Percentiles rank a stretch among this genome's conserved stretches.
phyloP scores from a whole-genome alignment of 192 early-diverging fungal genomes.

The Entrophospora sp. region DNA sequence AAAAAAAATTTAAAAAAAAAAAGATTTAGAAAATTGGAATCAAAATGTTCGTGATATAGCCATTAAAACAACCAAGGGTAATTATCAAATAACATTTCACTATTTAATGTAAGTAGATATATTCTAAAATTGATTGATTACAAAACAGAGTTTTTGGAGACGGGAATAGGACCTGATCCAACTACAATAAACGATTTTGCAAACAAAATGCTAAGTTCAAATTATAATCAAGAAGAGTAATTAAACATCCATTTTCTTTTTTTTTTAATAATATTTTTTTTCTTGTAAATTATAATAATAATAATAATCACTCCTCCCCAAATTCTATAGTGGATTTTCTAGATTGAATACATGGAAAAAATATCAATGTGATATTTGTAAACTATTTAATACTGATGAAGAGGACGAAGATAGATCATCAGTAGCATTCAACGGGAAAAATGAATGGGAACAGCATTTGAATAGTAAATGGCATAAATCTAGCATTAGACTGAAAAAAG shows the following conservation, averaged over 20 bases:
- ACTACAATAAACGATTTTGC: constrained; percentile 21
- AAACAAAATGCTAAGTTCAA: constrained; percentile 27
- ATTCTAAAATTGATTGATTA: too few relatives aligned
- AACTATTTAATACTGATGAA: constrained; percentile 25
- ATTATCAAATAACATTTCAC: neutral
- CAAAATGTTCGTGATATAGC: constrained; percentile 44
- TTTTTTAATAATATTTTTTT: constrained; percentile 24
- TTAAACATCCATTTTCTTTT: neutral
- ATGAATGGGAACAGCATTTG: constrained; percentile 69
- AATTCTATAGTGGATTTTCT: constrained; percentile 17
- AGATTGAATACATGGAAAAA: constrained; percentile 55
- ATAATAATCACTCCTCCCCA: neutral
- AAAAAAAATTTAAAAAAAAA: neutral
- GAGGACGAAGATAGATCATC: constrained; percentile 16
- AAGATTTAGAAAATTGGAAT: constrained; percentile 48
- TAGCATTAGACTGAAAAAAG: constrained; percentile 30
- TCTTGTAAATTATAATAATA: constrained; percentile 24
- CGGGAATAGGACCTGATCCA: constrained; percentile 12
- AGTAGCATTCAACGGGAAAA: constrained; percentile 60
- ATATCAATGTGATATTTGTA: constrained; percentile 63
- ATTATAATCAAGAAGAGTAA: constrained; percentile 30
- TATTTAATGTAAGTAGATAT: too few relatives aligned
- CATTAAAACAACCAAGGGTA: constrained; percentile 45
- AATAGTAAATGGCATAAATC: constrained; percentile 56
- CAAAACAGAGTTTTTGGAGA: neutral